phyloP scores from a whole-genome alignment of 2,329 filamentous ascomycete genomes.

The Bretziella fagacearum region DNA sequence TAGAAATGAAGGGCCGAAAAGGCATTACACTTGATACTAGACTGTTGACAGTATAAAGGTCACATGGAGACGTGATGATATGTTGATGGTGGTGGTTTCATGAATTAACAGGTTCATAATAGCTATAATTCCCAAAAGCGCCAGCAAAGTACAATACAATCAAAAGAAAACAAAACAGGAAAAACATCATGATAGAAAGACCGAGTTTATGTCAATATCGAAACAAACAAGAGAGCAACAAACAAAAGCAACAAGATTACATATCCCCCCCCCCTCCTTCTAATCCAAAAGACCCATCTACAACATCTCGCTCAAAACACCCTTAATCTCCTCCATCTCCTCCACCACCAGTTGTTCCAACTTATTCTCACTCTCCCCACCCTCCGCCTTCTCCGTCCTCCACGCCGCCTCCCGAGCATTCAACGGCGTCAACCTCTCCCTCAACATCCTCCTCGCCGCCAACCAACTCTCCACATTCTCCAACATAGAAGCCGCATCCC shows the following conservation, averaged over 20 bases:
- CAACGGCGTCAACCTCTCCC: slow-evolving; percentile 55
- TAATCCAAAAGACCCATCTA: slow-evolving; percentile 19
- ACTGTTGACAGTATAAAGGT: no score
- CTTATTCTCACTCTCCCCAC: slow-evolving; percentile 35
- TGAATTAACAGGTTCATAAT: background rate
- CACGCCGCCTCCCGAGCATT: slow-evolving; percentile 55
- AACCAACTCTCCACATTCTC: slow-evolving; percentile 79
- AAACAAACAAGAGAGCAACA: slow-evolving; percentile 3
- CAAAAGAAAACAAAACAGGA: background rate
- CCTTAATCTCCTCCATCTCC: slow-evolving; percentile 46
- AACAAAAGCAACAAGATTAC: slow-evolving; percentile 2
- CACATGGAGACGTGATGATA: no score
- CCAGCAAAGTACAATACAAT: no score
- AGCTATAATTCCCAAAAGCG: background rate
- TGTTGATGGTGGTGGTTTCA: background rate
- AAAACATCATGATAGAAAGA: slow-evolving; percentile 5
- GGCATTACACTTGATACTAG: no score
- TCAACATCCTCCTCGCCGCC: slow-evolving; percentile 47
- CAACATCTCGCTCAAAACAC: slow-evolving; percentile 36
- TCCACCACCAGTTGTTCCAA: slow-evolving; percentile 61
- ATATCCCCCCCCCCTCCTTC: background rate
- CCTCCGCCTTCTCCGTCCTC: slow-evolving; percentile 25
- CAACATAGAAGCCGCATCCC: slow-evolving; percentile 54
- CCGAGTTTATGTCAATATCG: no score
- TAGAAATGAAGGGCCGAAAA: background rate